Percentiles rank a stretch among this genome's conserved stretches.
These are phyloP conservation scores for Herpotrichia juniperi DNA, from an alignment of 2,329 filamentous ascomycete species.

Conservation along the genomic window DNA sequence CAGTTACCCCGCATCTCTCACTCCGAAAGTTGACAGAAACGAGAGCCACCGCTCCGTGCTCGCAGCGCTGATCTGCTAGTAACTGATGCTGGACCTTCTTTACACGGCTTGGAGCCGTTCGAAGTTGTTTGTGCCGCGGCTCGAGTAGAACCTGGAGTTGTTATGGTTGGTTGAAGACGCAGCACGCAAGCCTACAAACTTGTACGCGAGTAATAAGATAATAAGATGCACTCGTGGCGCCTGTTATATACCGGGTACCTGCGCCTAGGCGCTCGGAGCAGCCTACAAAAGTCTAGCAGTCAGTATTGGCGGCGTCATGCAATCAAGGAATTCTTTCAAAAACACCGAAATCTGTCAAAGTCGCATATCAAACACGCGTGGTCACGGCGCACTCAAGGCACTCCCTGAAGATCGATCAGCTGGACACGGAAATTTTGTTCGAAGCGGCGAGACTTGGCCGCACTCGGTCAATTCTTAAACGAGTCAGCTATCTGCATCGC, in stretches of 20 bases:
- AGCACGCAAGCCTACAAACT: too few relatives aligned
- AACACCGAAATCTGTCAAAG: background rate
- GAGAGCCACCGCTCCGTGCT: background rate
- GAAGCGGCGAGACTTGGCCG: background rate
- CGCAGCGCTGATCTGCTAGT: background rate
- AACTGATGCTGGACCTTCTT: background rate
- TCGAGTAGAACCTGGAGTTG: background rate
- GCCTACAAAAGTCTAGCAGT: too few relatives aligned
- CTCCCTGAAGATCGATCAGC: background rate
- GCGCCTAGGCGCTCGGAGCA: background rate
- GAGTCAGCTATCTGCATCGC: background rate
- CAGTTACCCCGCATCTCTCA: background rate
- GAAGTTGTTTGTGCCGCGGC: background rate
- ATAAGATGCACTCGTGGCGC: background rate
- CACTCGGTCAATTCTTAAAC: background rate
- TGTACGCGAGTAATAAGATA: too few relatives aligned
- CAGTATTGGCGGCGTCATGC: too few relatives aligned
- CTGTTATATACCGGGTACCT: background rate
- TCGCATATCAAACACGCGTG: background rate
- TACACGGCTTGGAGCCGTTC: background rate
- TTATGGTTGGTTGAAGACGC: background rate
- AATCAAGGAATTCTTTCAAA: background rate
- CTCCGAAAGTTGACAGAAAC: too few relatives aligned
- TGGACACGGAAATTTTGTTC: background rate
- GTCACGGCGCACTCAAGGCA: too few relatives aligned